Percentiles rank a stretch among this genome's conserved stretches.
phyloP scores from a whole-genome alignment of 2,329 filamentous ascomycete species.

The Monilinia fructigena region DNA sequence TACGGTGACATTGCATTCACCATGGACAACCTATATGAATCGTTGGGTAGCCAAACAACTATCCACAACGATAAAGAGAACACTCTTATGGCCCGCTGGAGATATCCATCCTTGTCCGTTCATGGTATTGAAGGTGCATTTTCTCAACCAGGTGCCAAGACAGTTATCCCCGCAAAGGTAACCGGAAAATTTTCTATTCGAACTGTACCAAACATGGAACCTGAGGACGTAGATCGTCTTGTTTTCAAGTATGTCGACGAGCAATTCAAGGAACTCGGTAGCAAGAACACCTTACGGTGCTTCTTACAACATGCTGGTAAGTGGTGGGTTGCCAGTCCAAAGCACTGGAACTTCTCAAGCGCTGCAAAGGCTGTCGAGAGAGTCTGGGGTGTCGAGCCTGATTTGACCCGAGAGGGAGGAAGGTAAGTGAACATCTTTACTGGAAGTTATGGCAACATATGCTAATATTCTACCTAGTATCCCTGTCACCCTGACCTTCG shows the following conservation, averaged over 20 bases:
- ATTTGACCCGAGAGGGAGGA: conserved; percentile 94
- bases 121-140: conserved; percentile 96
- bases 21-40: conserved; percentile 93
- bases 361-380: conserved; percentile 94
- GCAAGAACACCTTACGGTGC: conserved; percentile 87
- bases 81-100: conserved; percentile 94
- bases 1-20: conserved; percentile 91
- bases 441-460: conserved; percentile 3
- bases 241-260: conserved; percentile 83
- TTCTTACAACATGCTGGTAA: conserved; percentile 87
- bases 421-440: conserved; percentile 53
- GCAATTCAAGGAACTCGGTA: conserved; percentile 80
- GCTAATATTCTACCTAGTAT: conserved; percentile 58
- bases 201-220: conserved; percentile 97
- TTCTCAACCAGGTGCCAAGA: conserved; percentile 91
- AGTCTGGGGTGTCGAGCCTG: conserved; percentile 89
- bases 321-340: conserved; percentile 97
- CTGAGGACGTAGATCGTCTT: conserved; percentile 78
- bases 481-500: conserved; percentile 93
- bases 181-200: conserved; percentile 98
- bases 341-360: conserved; percentile 98
- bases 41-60: conserved; percentile 81
- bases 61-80: conserved; percentile 86
- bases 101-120: conserved; percentile 87
- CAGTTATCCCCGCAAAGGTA: conserved; percentile 97